These are phyloP conservation scores for Entophlyctis luteolus DNA, from an alignment of 192 early-diverging fungal species.

Conservation along the genomic window DNA sequence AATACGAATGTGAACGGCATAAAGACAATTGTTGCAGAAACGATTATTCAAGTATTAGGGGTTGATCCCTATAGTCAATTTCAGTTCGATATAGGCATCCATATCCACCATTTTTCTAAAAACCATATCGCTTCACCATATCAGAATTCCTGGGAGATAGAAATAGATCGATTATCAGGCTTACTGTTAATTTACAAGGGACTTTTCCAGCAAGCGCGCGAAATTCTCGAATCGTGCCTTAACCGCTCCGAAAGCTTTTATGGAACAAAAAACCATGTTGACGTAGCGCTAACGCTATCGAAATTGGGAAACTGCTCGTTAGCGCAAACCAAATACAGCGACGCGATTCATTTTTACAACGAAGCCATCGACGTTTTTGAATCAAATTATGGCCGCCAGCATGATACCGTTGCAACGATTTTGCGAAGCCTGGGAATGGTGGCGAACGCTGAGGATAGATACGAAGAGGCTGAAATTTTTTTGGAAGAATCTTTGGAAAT, in stretches of 20 bases:
- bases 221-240: neutral
- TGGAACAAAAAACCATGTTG: neutral
- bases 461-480: constrained; percentile 6
- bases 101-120: neutral
- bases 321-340: neutral
- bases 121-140: neutral
- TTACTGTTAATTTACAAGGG: constrained; percentile 6
- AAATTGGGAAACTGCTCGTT: neutral
- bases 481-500: neutral
- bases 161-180: neutral
- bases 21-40: neutral
- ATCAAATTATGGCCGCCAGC: constrained; percentile 2
- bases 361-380: constrained; percentile 22
- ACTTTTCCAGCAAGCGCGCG: neutral
- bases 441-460: constrained; percentile 2
- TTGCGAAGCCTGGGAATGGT: constrained; percentile 20
- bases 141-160: neutral
- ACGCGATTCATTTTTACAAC: neutral
- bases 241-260: neutral
- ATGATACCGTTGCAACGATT: constrained; percentile 16
- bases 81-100: neutral
- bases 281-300: neutral
- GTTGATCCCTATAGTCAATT: neutral
- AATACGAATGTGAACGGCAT: neutral
- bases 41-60: neutral